Evolutionary conservation across 768 basidiomycete species (phyloP), one percentile per base, ranked within the genome.

Genomic region (Suillus decipiens): DNA sequence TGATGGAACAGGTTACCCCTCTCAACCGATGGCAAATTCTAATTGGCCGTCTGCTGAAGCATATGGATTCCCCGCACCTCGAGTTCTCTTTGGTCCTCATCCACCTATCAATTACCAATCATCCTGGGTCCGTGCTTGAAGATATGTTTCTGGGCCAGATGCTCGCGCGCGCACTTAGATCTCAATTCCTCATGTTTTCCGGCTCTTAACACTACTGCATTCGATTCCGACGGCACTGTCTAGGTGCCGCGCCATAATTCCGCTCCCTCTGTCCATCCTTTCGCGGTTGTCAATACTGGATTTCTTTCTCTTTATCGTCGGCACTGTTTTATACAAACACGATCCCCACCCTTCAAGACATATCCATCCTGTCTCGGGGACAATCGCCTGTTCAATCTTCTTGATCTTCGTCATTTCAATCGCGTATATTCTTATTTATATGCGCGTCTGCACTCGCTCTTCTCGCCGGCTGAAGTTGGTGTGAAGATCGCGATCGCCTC

Each of bases 321-420:
- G 59, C 63, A 59, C 37, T 71, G 68, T 62, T 41, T 68, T 61
- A 66, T 64, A 74, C 69, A 66, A 65, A 61, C 66, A 33, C 66
- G 70, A 69, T 70, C 68, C 71, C 65, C 66, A 58, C 70, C 69
- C 64, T 71, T 76, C 72, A 75, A 83, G 85, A 86, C 85, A 82
- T 86, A 86, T 86, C 81, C 84, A 84, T 86, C 82, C 84, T 79
- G 85, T 86, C 84, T 75, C 70, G 77, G 78, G 81, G 78, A 76
- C 73, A 74, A 73, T 72, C 70, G 66, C 68, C 68, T 70, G 61
- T 72, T 71, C 69, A 64, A 64, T 71, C 67, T 66, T 67, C 64
- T 70, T 61, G 54, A 47, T 50, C 61, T 42, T 72, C 66, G 62
- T 66, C 70, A 67, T 71, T 69, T 69, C 70, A 68, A 58, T 67